phyloP scores from a whole-genome alignment of 2,329 filamentous ascomycete species.

The Daldinia sp. region DNA sequence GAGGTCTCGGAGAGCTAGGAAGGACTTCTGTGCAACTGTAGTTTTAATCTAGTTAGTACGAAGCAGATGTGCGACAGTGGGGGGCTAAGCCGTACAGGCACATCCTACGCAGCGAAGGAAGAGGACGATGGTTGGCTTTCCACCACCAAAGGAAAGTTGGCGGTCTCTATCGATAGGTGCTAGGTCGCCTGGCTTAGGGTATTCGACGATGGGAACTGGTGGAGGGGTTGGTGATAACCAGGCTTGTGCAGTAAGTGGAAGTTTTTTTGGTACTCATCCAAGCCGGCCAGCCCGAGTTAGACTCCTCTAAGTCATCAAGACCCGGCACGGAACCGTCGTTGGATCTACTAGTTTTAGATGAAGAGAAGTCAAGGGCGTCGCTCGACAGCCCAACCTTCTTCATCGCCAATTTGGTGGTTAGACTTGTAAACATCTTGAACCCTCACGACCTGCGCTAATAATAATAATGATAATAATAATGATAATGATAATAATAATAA shows the following conservation, averaged over 20 bases:
- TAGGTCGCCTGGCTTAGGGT: conserved; percentile 58
- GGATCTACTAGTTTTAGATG: conserved; percentile 46
- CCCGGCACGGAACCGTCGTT: conserved; percentile 40
- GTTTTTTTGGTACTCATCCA: conserved; percentile 61
- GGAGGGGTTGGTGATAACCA: conserved; percentile 62
- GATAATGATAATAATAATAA: not conserved
- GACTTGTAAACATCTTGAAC: conserved; percentile 60
- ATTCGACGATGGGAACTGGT: conserved; percentile 54
- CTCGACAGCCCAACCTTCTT: conserved; percentile 63
- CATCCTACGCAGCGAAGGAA: conserved; percentile 65
- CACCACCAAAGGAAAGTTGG: conserved; percentile 54
- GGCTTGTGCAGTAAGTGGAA: conserved; percentile 61
- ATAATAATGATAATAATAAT: too few species aligned
- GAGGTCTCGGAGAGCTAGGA: conserved; percentile 63
- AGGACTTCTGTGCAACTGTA: conserved; percentile 64
- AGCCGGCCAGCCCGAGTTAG: conserved; percentile 46
- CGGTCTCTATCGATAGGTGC: conserved; percentile 58
- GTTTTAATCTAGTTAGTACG: conserved; percentile 13
- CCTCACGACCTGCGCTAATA: not conserved
- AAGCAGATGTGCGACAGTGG: conserved; percentile 7
- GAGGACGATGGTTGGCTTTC: conserved; percentile 56
- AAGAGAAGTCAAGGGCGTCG: conserved; percentile 57
- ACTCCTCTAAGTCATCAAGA: conserved; percentile 44
- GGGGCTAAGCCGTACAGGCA: conserved; percentile 54
- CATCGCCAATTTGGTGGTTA: conserved; percentile 66